Conservation (phyloP, 1,139 yeast genomes). For the Geotrichum australiense region DNA sequence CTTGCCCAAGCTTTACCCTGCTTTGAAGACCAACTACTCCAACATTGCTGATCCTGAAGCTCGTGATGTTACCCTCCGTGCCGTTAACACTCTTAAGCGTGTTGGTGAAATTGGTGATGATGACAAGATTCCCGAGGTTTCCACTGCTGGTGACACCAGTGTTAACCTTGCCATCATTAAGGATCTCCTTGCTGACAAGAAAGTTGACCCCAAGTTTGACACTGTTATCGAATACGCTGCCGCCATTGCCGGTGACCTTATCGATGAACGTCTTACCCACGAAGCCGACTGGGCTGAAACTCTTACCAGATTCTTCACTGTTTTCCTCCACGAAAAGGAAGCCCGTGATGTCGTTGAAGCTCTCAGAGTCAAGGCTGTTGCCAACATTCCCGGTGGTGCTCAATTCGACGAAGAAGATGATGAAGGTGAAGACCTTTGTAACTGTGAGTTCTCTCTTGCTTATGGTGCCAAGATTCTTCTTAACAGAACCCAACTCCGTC, state of each 20-base stretch:
- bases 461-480: conserved; percentile 99
- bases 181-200: conserved; percentile 60
- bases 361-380: conserved; percentile 93
- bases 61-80: conserved; percentile 96
- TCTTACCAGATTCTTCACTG: conserved; percentile 89
- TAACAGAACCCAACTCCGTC: conserved; percentile 98
- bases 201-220: conserved; percentile 62
- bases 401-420: conserved; percentile 97
- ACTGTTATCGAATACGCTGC: conserved; percentile 77
- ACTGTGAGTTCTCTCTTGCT: conserved; percentile 99
- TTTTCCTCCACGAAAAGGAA: conserved; percentile 88
- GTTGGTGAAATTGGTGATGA: conserved; percentile 94
- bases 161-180: conserved; percentile 82
- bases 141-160: conserved; percentile 93
- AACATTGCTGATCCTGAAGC: conserved; percentile 99
- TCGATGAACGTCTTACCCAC: conserved; percentile 95
- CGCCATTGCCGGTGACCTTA: conserved; percentile 96
- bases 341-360: conserved; percentile 88
- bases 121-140: conserved; percentile 89
- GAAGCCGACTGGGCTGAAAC: conserved; percentile 85
- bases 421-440: conserved; percentile 99
- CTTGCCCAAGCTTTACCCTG: conserved; percentile 91
- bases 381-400: conserved; percentile 96
- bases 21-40: conserved; percentile 86
- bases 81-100: conserved; percentile 94